Percentiles rank a stretch among this genome's conserved stretches.
Conservation (phyloP, 345 rosid genomes). For the Carallia pectinifolia region DNA sequence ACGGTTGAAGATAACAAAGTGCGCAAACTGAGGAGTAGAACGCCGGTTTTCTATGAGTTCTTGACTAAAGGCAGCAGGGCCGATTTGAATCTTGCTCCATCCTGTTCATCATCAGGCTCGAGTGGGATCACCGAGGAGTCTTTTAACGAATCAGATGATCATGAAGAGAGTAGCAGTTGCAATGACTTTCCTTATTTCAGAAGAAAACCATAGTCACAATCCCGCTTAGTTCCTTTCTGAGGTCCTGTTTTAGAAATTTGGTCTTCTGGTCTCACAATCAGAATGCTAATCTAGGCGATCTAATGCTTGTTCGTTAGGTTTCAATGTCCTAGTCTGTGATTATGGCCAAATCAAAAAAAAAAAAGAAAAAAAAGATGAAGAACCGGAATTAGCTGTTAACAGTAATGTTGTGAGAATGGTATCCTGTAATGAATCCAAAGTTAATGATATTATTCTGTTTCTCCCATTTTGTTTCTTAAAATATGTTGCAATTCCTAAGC, state of each 20-base stretch:
- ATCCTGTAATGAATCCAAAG: constrained; percentile 19
- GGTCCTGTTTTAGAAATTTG: constrained; percentile 28
- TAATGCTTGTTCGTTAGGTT: constrained; percentile 25
- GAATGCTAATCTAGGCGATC: constrained; percentile 33
- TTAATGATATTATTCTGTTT: constrained; percentile 4
- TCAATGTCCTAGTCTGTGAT: constrained; percentile 22
- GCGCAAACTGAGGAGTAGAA: constrained; percentile 24
- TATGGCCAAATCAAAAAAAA: constrained; percentile 21
- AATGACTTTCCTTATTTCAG: constrained; percentile 56
- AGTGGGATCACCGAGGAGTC: constrained; percentile 84
- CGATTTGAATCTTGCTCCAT: constrained; percentile 61
- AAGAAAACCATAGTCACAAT: constrained; percentile 51
- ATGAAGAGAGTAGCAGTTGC: constrained; percentile 77
- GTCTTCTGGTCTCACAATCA: constrained; percentile 31
- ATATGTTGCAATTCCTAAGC: background rate
- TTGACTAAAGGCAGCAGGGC: constrained; percentile 50
- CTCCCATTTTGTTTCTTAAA: background rate
- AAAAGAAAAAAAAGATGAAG: constrained; percentile 13
- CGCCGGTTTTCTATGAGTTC: constrained; percentile 80
- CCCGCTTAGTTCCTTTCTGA: background rate
- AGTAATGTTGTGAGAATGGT: constrained; percentile 21
- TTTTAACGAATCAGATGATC: constrained; percentile 45
- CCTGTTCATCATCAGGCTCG: constrained; percentile 64
- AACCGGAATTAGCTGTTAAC: constrained; percentile 26
- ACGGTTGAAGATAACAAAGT: constrained; percentile 35